These are phyloP conservation scores for Leccinum pachyderme DNA, from an alignment of 1,284 basidiomycete species.

Conservation along the genomic window DNA sequence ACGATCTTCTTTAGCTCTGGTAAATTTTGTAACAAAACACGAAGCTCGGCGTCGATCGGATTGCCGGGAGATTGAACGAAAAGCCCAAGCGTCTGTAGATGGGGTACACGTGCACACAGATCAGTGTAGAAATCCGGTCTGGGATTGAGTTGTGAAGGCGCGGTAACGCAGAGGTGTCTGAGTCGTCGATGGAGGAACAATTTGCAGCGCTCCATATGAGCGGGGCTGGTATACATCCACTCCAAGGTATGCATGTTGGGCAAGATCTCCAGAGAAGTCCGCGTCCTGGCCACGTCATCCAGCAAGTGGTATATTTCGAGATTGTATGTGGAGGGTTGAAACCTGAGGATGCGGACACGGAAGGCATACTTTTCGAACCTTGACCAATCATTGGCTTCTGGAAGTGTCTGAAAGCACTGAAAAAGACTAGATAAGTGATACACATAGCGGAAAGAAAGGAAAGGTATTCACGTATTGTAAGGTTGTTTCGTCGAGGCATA, in stretches of 20 bases:
- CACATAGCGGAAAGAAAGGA: background rate
- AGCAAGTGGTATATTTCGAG: slow-evolving; percentile 34
- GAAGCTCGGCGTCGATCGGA: slow-evolving; percentile 38
- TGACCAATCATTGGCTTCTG: slow-evolving; percentile 54
- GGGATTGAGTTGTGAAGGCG: slow-evolving; percentile 12
- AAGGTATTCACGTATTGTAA: slow-evolving; percentile 25
- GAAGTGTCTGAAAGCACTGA: slow-evolving; percentile 42
- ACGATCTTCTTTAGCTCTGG: slow-evolving; percentile 47
- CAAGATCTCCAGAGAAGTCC: slow-evolving; percentile 49
- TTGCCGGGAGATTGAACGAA: slow-evolving; percentile 37
- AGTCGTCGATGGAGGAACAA: slow-evolving; percentile 46
- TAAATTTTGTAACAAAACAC: slow-evolving; percentile 40
- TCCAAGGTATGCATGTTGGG: slow-evolving; percentile 52
- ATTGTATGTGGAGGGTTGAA: slow-evolving; percentile 11
- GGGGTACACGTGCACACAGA: slow-evolving; percentile 51
- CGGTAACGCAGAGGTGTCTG: slow-evolving; percentile 30
- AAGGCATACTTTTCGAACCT: slow-evolving; percentile 53
- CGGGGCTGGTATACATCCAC: slow-evolving; percentile 32
- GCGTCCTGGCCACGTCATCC: slow-evolving; percentile 54
- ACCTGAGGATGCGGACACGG: slow-evolving; percentile 48
- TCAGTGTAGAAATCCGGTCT: slow-evolving; percentile 46
- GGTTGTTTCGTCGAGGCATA: slow-evolving; percentile 12
- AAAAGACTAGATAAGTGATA: background rate
- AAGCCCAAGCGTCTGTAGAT: slow-evolving; percentile 45
- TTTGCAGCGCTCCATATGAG: slow-evolving; percentile 36